These are phyloP conservation scores for Lachnellula hyalina DNA, from an alignment of 2,329 filamentous ascomycete genomes.

Conservation along the genomic window DNA sequence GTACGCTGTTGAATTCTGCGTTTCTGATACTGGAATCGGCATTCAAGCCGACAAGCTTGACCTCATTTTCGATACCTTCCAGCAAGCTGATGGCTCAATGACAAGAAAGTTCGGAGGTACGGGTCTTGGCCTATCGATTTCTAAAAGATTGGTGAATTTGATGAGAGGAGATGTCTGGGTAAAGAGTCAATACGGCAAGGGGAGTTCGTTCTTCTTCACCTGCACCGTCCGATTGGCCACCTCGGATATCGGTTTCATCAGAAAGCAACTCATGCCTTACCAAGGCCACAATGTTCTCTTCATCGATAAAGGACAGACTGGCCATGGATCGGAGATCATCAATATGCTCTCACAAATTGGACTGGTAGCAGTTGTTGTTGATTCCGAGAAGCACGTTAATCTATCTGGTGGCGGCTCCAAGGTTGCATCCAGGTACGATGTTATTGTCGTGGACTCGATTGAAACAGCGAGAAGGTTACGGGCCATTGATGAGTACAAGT, in stretches of 20 bases:
- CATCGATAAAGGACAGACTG: constrained; percentile 84
- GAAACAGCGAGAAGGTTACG: constrained; percentile 81
- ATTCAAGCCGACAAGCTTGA: constrained; percentile 94
- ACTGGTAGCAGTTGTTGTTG: constrained; percentile 78
- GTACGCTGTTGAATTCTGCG: constrained; percentile 92
- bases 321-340: constrained; percentile 69
- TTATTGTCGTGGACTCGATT: constrained; percentile 92
- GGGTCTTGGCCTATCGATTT: constrained; percentile 89
- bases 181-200: constrained; percentile 82
- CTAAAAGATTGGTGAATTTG: constrained; percentile 86
- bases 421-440: constrained; percentile 63
- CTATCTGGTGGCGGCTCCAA: constrained; percentile 49
- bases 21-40: constrained; percentile 93
- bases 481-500: constrained; percentile 92
- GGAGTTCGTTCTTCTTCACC: constrained; percentile 95
- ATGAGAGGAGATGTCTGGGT: constrained; percentile 98
- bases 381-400: constrained; percentile 64
- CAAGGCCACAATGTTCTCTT: constrained; percentile 88
- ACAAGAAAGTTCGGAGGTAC: constrained; percentile 95
- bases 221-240: constrained; percentile 82
- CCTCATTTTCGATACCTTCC: constrained; percentile 97
- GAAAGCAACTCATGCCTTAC: constrained; percentile 84
- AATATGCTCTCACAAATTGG: constrained; percentile 74
- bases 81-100: constrained; percentile 95
- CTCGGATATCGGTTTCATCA: constrained; percentile 70